Evolutionary conservation across 768 basidiomycete genomes (phyloP).

Genomic region (Pleurotus pulmonarius): DNA sequence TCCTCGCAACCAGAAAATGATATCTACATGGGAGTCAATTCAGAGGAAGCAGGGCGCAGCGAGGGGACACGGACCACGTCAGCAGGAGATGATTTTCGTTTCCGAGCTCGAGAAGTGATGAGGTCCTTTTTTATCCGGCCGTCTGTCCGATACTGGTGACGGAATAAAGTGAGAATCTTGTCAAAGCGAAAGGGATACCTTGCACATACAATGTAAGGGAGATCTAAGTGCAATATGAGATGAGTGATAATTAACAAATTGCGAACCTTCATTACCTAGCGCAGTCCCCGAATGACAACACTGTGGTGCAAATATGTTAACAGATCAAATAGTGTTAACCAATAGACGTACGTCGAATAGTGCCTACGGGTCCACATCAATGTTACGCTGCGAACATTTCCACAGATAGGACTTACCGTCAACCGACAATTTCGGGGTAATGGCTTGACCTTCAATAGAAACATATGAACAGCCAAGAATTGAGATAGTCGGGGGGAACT

Average conservation of each 20-base stretch:
- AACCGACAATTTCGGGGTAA: slow-evolving; percentile 47
- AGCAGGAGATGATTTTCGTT: slow-evolving; percentile 55
- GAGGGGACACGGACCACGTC: slow-evolving; percentile 49
- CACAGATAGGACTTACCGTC: slow-evolving; percentile 31
- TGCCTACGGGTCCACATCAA: slow-evolving; percentile 27
- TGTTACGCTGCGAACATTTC: neutral
- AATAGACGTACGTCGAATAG: slow-evolving; percentile 44
- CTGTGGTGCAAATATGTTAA: slow-evolving; percentile 19
- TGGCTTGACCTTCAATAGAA: slow-evolving; percentile 32
- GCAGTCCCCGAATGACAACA: slow-evolving; percentile 55
- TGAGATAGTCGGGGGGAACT: neutral
- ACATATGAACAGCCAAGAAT: neutral
- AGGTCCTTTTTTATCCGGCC: slow-evolving; percentile 47
- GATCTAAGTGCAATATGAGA: too few species aligned
- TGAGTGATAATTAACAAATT: neutral
- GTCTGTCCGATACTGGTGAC: slow-evolving; percentile 53
- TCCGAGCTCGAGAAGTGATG: slow-evolving; percentile 26
- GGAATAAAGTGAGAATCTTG: too few species aligned
- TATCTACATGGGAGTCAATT: slow-evolving; percentile 36
- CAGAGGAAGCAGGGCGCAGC: neutral
- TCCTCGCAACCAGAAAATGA: slow-evolving; percentile 76
- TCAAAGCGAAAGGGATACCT: too few species aligned
- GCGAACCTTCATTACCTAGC: slow-evolving; percentile 30
- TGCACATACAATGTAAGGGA: too few species aligned
- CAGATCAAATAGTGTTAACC: neutral